Percentiles rank a stretch among this genome's conserved stretches.
phyloP scores from a whole-genome alignment of 768 basidiomycete species.

The Hericium coralloides region DNA sequence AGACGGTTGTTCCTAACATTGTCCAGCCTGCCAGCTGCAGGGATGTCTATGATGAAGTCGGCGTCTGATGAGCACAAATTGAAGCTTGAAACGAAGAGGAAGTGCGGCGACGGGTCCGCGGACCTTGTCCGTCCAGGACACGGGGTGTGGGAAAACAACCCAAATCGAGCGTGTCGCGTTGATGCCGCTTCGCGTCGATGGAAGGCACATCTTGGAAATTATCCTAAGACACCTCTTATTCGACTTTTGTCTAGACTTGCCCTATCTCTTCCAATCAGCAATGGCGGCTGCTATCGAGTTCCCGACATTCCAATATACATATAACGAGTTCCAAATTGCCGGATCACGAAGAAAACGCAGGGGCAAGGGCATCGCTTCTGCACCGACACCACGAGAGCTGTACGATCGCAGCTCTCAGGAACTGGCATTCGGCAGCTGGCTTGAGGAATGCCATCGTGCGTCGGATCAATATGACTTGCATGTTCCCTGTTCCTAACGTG shows the following conservation, averaged over 20 bases:
- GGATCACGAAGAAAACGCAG: background rate
- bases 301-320: background rate
- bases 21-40: no score
- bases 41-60: no score
- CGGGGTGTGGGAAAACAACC: no score
- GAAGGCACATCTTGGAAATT: no score
- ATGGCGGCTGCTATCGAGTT: background rate
- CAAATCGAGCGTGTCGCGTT: no score
- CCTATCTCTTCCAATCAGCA: background rate
- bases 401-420: slow-evolving; percentile 21
- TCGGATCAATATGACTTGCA: background rate
- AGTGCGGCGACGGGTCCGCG: no score
- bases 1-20: no score
- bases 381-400: background rate
- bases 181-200: no score
- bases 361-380: background rate
- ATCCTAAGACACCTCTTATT: background rate
- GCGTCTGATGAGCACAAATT: no score
- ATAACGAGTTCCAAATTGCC: background rate
- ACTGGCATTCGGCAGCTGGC: slow-evolving; percentile 43
- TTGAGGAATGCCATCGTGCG: slow-evolving; percentile 47
- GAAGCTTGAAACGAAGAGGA: no score
- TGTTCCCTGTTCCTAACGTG: background rate
- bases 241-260: background rate
- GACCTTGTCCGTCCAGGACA: no score